A percentile compares a stretch with the other conserved stretches of the same genome.
These are phyloP conservation scores for Rhizopogon vulgaris DNA, from an alignment of 768 basidiomycete genomes.

Conservation along the genomic window DNA sequence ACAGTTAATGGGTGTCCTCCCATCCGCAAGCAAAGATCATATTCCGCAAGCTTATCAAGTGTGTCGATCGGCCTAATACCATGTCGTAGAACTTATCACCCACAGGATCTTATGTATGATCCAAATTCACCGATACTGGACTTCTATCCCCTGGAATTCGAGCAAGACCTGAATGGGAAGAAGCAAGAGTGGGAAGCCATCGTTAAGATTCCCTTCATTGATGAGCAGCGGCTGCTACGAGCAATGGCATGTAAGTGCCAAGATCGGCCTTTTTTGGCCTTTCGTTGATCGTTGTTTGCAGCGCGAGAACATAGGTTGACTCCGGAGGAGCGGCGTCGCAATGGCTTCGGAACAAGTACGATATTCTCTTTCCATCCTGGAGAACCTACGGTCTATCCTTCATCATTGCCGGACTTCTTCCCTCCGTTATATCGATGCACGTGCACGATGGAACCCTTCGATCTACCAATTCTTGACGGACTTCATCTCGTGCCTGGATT, in stretches of 20 bases:
- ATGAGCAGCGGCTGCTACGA: conserved; percentile 65
- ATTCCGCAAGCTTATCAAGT: conserved; percentile 86
- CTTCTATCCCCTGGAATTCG: conserved; percentile 92
- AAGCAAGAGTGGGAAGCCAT: conserved; percentile 99
- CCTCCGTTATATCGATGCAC: conserved; percentile 77
- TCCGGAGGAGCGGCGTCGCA: conserved; percentile 67
- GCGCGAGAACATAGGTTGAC: conserved; percentile 77
- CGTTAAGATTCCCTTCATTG: conserved; percentile 98
- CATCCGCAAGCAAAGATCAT: conserved; percentile 82
- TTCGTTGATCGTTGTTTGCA: conserved; percentile 23
- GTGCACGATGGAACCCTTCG: conserved; percentile 76
- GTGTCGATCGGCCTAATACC: background rate
- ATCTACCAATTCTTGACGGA: conserved; percentile 81
- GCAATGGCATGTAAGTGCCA: conserved; percentile 72
- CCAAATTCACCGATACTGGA: conserved; percentile 82
- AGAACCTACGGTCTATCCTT: conserved; percentile 71
- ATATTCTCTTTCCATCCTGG: conserved; percentile 65
- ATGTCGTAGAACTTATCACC: background rate
- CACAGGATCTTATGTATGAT: conserved; percentile 84
- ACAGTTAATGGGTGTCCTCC: conserved; percentile 97
- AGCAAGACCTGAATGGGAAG: conserved; percentile 94
- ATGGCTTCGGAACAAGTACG: conserved; percentile 73
- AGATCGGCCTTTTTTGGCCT: background rate
- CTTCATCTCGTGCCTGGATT: conserved; percentile 83
- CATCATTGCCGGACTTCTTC: conserved; percentile 93